A percentile compares a stretch with the other conserved stretches of the same genome.
These are phyloP conservation scores for Candida montana DNA, from an alignment of 805 yeast species.

Conservation along the genomic window DNA sequence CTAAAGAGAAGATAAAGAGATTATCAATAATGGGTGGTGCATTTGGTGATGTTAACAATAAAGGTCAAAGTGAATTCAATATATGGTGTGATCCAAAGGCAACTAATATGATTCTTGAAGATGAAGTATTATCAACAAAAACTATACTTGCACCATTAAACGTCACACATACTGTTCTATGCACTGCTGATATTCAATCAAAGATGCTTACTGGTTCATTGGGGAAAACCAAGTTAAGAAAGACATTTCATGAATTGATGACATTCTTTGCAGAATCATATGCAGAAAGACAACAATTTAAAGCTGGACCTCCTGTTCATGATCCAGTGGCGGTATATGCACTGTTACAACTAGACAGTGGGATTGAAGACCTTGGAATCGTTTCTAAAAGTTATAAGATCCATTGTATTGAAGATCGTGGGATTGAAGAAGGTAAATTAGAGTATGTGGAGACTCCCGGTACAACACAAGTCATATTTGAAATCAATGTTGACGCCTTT, in stretches of 20 bases:
- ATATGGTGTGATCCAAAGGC: conserved; percentile 73
- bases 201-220: conserved; percentile 31
- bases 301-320: conserved; percentile 69
- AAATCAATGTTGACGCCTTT: conserved; percentile 35
- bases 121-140: conserved; percentile 39
- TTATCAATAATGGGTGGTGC: conserved; percentile 79
- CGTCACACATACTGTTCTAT: conserved; percentile 61
- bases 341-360: conserved; percentile 34
- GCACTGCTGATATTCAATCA: conserved; percentile 37
- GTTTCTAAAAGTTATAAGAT: conserved; percentile 12
- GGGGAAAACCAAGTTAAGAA: conserved; percentile 40
- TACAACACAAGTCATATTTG: conserved; percentile 37
- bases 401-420: conserved; percentile 19
- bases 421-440: conserved; percentile 26
- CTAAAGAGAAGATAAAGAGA: conserved; percentile 41
- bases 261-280: conserved; percentile 44
- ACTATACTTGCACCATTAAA: conserved; percentile 60
- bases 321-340: conserved; percentile 72
- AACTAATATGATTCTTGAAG: conserved; percentile 50
- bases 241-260: conserved; percentile 49
- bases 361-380: conserved; percentile 16
- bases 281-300: conserved; percentile 37
- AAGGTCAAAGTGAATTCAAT: conserved; percentile 66
- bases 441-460: conserved; percentile 11
- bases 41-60: conserved; percentile 26